Conservation (phyloP, 345 rosid genomes). For the Pugionium dolabratum region DNA sequence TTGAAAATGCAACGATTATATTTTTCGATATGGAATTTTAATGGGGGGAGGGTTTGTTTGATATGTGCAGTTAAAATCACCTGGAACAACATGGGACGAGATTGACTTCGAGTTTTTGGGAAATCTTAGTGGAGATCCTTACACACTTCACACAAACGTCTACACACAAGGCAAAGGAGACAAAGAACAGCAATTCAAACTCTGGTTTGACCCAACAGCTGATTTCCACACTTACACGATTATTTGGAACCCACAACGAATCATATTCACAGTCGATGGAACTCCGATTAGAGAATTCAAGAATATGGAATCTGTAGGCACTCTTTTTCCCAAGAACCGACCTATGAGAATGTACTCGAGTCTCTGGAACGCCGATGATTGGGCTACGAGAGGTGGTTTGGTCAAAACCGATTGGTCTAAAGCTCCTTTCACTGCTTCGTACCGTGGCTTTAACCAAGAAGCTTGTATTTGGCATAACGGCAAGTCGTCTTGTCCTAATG, state of each 20-base stretch:
- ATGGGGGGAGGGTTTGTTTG: too few relatives aligned
- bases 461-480: conserved; percentile 57
- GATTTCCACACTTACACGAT: conserved; percentile 64
- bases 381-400: too few relatives aligned
- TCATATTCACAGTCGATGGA: conserved; percentile 58
- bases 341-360: conserved; percentile 65
- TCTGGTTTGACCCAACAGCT: conserved; percentile 64
- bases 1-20: too few relatives aligned
- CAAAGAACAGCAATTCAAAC: conserved; percentile 65
- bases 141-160: conserved; percentile 5
- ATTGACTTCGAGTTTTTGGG: conserved; percentile 69
- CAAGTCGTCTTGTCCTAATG: conserved; percentile 37
- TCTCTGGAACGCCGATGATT: too few relatives aligned
- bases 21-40: too few relatives aligned
- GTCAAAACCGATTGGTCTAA: too few relatives aligned
- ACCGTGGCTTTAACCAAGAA: conserved; percentile 47
- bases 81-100: conserved; percentile 73
- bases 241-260: conserved; percentile 61
- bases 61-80: conserved; percentile 50
- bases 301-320: conserved; percentile 52
- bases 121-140: too few relatives aligned
- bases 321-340: conserved; percentile 51
- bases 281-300: conserved; percentile 66
- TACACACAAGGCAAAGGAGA: conserved; percentile 61
- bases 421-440: conserved; percentile 65